Evolutionary conservation across 2,329 filamentous ascomycete genomes (phyloP), one percentile per base, ranked within the genome.

Genomic region (Sporothrix pallida): DNA sequence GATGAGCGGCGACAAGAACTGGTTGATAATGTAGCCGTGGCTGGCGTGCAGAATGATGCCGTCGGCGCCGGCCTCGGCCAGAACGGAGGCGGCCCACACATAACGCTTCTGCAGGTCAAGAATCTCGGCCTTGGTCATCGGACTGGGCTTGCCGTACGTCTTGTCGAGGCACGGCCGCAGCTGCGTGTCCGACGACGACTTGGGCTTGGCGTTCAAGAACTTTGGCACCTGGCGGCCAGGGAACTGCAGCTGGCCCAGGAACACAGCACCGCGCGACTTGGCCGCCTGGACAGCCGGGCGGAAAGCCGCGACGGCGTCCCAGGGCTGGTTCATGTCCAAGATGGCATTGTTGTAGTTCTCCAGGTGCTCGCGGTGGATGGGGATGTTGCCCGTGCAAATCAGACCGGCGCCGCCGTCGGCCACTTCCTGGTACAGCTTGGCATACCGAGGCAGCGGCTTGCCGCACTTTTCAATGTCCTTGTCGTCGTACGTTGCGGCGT

Each of bases 21-120:
- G 62, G 42, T 67, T 67, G n/a, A 67, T 67, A 26, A 67, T 67
- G 44, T 67, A 67, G 62, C 62, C 62, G 62, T 67, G 62, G 42
- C 62, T 67, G n/a, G 62, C 62, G 20, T 67, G 62, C n/a, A 67
- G 44, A 8, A 67, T 50, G 13, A 67, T 67, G 62, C 62, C 62
- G 62, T 67, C 62, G 5, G 62, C 62, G 4, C 62, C 62, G 44
- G 62, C 62, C 62, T 67, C 62, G 44, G 62, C 62, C 0, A 67
- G 20, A 44, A 67, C 62, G 2, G 62, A 67, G 10, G 62, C 62
- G 0, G 62, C 62, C 62, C 62, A 67, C 9, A 67, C 62, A 7
- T 67, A 67, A 1, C 62, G 62, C 9, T n/a, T 12, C 10, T 48
- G 12, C 62, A 67, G 20, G 8, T 67, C 62, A n/a, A 26, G 20